These are phyloP conservation scores for Fomitopsis schrenkii DNA, from an alignment of 1,284 basidiomycete species.

Conservation along the genomic window DNA sequence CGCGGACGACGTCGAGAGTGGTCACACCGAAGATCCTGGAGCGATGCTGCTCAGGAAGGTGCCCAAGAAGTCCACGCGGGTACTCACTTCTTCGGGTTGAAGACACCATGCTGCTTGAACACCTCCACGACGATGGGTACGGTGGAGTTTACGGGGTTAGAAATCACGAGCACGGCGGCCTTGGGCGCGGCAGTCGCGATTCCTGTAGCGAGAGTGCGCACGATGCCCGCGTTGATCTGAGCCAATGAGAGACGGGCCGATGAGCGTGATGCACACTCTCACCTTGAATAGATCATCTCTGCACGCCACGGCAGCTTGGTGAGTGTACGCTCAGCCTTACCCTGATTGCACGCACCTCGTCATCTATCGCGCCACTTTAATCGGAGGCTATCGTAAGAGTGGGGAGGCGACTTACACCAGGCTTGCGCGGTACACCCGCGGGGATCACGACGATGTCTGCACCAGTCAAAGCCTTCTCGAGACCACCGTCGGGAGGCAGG, in stretches of 20 bases:
- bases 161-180: slow-evolving; percentile 93
- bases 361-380: slow-evolving; percentile 47
- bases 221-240: slow-evolving; percentile 98
- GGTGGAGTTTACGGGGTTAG: slow-evolving; percentile 96
- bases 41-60: neutral
- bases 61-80: slow-evolving; percentile 24
- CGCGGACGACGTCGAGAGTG: slow-evolving; percentile 96
- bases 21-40: slow-evolving; percentile 93
- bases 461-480: slow-evolving; percentile 80
- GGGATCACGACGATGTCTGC: slow-evolving; percentile 95
- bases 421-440: slow-evolving; percentile 96
- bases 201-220: slow-evolving; percentile 87
- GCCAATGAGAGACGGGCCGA: neutral
- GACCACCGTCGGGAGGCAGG: slow-evolving; percentile 71
- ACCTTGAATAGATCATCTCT: slow-evolving; percentile 96
- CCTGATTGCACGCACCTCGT: slow-evolving; percentile 50
- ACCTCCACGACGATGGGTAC: slow-evolving; percentile 97
- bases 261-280: slow-evolving; percentile 10
- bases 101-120: slow-evolving; percentile 89
- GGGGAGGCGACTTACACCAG: slow-evolving; percentile 60
- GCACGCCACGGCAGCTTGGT: slow-evolving; percentile 11
- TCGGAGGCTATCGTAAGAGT: slow-evolving; percentile 1
- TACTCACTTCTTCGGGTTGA: slow-evolving; percentile 81
- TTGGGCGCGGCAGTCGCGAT: slow-evolving; percentile 86
- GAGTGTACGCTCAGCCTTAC: slow-evolving; percentile 9